Conservation (phyloP, 495 filamentous ascomycete genomes). For the Penicillium goetzii region DNA sequence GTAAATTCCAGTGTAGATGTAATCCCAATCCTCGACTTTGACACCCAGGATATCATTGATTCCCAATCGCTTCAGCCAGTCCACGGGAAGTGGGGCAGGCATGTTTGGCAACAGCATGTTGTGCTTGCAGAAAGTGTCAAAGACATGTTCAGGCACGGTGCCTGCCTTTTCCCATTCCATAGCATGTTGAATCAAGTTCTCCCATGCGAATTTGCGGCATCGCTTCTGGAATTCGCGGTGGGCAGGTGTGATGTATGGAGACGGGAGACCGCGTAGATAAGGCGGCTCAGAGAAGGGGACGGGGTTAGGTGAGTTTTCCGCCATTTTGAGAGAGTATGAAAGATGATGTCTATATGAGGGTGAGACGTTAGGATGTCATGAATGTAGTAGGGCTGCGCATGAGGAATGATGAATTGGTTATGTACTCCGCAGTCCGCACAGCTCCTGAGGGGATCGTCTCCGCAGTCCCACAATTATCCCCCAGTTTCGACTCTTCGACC, state of each 20-base stretch:
- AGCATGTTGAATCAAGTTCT: conserved; percentile 62
- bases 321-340: conserved; percentile 31
- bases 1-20: conserved; percentile 71
- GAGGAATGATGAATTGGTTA: neutral
- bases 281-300: conserved; percentile 77
- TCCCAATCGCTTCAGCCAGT: conserved; percentile 65
- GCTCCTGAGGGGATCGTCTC: conserved; percentile 18
- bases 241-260: conserved; percentile 65
- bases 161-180: conserved; percentile 69
- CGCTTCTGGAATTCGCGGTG: conserved; percentile 68
- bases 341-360: neutral
- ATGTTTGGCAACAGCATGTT: conserved; percentile 69
- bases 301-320: conserved; percentile 38
- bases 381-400: neutral
- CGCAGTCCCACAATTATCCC: conserved; percentile 12
- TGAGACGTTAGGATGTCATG: neutral
- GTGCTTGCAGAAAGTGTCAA: conserved; percentile 58
- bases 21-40: conserved; percentile 75
- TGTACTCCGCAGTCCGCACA: conserved; percentile 9
- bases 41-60: conserved; percentile 69
- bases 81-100: conserved; percentile 67
- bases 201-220: conserved; percentile 64
- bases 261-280: conserved; percentile 69
- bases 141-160: conserved; percentile 64
- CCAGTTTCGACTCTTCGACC: conserved; percentile 12